phyloP scores from a whole-genome alignment of 2,329 filamentous ascomycete genomes.

The Pseudogymnoascus sp. region DNA sequence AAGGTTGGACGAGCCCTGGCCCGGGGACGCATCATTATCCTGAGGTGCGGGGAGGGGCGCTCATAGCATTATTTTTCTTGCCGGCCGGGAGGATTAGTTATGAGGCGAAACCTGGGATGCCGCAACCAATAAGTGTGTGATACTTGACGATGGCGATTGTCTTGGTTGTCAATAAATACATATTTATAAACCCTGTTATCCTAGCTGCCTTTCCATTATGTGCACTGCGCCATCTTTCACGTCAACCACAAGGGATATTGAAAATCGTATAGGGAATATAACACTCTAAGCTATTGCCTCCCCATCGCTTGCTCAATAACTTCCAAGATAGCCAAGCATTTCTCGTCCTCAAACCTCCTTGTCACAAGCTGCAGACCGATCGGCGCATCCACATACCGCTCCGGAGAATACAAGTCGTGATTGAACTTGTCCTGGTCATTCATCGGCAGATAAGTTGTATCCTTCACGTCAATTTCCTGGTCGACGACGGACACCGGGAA shows the following conservation, averaged over 20 bases:
- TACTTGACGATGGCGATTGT: background rate
- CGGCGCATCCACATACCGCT: slow-evolving; percentile 28
- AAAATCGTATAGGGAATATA: background rate
- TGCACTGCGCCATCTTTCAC: background rate
- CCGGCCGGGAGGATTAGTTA: slow-evolving; percentile 46
- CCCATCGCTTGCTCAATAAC: slow-evolving; percentile 14
- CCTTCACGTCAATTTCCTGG: slow-evolving; percentile 14
- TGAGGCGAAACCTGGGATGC: slow-evolving; percentile 34
- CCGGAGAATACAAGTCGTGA: slow-evolving; percentile 21
- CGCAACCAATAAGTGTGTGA: slow-evolving; percentile 28
- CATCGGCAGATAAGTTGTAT: slow-evolving; percentile 21
- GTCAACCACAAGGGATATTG: background rate
- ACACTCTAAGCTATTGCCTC: background rate
- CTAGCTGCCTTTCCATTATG: background rate
- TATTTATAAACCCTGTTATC: background rate
- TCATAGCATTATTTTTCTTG: slow-evolving; percentile 47
- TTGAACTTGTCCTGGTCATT: slow-evolving; percentile 19
- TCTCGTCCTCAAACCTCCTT: slow-evolving; percentile 13
- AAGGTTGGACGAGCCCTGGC: slow-evolving; percentile 46
- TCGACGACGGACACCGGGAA: slow-evolving; percentile 41
- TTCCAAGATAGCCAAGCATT: slow-evolving; percentile 13
- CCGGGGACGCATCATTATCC: slow-evolving; percentile 50
- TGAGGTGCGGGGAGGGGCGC: slow-evolving; percentile 38
- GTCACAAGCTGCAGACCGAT: slow-evolving; percentile 30
- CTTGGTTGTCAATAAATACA: background rate